Base-by-base conservation (phyloP, 257 asterid genomes). In the Lycium barbarum region DNA sequence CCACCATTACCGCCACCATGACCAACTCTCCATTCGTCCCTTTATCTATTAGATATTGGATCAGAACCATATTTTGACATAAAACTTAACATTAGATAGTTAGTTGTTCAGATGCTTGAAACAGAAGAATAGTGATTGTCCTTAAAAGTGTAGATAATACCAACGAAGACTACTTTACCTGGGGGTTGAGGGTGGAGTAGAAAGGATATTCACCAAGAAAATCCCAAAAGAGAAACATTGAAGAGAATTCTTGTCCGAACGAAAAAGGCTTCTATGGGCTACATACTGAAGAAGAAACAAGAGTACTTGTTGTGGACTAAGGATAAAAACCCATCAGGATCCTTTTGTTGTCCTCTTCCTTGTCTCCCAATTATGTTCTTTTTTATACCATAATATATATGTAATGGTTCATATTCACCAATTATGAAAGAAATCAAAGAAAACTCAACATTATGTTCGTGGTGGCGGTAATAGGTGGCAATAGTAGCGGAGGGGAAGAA, bases 191-290 rank as follows among this genome's bases (percentile, higher is more conserved):
- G 45, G 7, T 66, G n/a, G 18, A 66, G n/a, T 66, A 66, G 45
- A 66, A 66, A 35, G 73, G 35, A 33, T 12, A 67, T 67, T 35
- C 74, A 67, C 74, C 74, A 12, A 35, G 74, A 67, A 67, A 67
- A 67, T 13, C 74, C 20, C 11, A 35, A 33, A 67, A 67, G 47
- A 66, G 35, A 3, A 66, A 26, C 47, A 12, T 38, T 5, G 4
- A 66, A 33, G 2, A 13, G 10, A 35, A 10, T 11, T 5, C 35
- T 66, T 66, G 8, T 33, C 47, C 43, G 2, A 38, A 38, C 43
- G 43, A 38, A 38, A 2, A 33, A 66, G 47, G 73, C 47, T 66
- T 33, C 73, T 35, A 66, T 33, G 33, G 47, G n/a, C 10, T 33
- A 66, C 12, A 66, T 66, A 33, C 13, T 66, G 8, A 63, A 33